Evolutionary conservation across 768 basidiomycete genomes (phyloP).

Genomic region (Coprinopsis sp.): DNA sequence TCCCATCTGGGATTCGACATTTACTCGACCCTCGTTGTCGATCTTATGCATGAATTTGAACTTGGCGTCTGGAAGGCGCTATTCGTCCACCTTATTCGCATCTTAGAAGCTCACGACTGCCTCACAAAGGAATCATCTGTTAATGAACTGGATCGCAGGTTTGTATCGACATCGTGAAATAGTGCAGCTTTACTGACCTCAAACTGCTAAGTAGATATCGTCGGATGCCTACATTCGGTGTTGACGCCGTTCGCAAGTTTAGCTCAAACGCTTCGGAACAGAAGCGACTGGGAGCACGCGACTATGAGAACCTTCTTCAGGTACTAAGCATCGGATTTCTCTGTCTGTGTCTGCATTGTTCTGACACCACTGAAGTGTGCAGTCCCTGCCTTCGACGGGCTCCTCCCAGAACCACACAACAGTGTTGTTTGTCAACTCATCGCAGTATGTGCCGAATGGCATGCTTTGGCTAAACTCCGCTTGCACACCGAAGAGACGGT

Average conservation of each 20-base stretch:
- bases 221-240: constrained; percentile 13
- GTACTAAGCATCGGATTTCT: constrained; percentile 10
- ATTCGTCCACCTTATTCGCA: constrained; percentile 30
- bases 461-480: constrained; percentile 10
- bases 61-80: constrained; percentile 31
- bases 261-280: constrained; percentile 20
- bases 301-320: constrained; percentile 33
- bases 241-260: constrained; percentile 22
- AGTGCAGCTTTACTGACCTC: no score
- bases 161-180: not conserved
- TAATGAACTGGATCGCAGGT: constrained; percentile 23
- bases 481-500: constrained; percentile 7
- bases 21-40: not conserved
- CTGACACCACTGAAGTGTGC: constrained; percentile 8
- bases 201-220: constrained; percentile 9
- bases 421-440: not conserved
- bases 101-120: constrained; percentile 17
- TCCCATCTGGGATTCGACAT: not conserved
- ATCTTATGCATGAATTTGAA: not conserved
- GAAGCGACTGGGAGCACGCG: constrained; percentile 23
- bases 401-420: constrained; percentile 3
- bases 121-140: constrained; percentile 8
- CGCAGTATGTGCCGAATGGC: constrained; percentile 4
- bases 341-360: not conserved
- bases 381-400: constrained; percentile 6